Conservation (phyloP, 345 rosid species). For the Citrus mangshanensis region DNA sequence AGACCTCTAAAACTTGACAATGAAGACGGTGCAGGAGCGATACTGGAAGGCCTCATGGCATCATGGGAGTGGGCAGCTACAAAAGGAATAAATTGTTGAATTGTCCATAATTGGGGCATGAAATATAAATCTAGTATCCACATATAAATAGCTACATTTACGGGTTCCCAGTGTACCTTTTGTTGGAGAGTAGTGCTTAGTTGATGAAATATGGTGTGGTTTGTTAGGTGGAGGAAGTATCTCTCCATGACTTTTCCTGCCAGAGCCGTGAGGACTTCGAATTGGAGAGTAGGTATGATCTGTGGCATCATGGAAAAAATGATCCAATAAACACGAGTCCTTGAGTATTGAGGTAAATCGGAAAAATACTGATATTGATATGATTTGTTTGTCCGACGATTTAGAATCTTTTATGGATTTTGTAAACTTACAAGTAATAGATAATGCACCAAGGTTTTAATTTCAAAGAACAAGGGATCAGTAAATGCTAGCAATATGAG, state of each 20-base stretch:
- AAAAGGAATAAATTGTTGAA: conserved; percentile 15
- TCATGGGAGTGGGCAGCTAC: conserved; percentile 33
- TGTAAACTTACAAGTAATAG: not conserved
- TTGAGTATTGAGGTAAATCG: not conserved
- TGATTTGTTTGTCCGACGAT: not conserved
- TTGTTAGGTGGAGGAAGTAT: conserved; percentile 15
- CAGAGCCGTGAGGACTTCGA: conserved; percentile 22
- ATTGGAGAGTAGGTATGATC: conserved; percentile 24
- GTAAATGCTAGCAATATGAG: not conserved
- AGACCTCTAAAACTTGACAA: conserved; percentile 22
- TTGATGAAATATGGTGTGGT: conserved; percentile 22
- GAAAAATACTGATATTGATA: not conserved
- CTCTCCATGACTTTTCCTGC: conserved; percentile 30
- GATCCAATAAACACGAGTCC: conserved; percentile 12
- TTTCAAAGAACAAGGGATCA: not conserved
- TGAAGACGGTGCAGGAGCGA: conserved; percentile 46
- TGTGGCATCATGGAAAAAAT: conserved; percentile 21
- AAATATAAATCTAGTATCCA: not conserved
- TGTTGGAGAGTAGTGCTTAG: conserved; percentile 18
- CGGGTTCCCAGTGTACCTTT: conserved; percentile 27
- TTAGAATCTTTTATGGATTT: not conserved
- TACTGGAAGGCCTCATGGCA: conserved; percentile 40
- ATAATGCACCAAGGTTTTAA: not conserved
- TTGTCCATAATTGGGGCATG: not conserved
- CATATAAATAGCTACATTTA: not conserved